Percentiles rank a stretch among this genome's conserved stretches.
These are phyloP conservation scores for Boletus bicolor DNA, from an alignment of 768 basidiomycete species.

Conservation along the genomic window DNA sequence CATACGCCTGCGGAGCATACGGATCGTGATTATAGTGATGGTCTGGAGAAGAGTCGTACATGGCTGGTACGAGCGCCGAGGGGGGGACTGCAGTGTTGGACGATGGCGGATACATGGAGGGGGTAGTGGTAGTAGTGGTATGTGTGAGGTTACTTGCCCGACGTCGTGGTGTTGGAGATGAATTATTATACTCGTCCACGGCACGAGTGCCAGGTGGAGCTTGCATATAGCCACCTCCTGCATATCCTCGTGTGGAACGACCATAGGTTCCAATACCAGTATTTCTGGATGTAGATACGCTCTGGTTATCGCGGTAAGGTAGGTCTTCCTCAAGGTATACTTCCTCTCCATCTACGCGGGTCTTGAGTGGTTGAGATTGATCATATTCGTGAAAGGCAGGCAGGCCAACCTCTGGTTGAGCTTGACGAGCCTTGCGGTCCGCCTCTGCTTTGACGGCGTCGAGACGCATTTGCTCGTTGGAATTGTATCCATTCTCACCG, in stretches of 20 bases:
- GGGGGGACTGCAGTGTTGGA: conserved; percentile 23
- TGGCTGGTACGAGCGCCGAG: conserved; percentile 5
- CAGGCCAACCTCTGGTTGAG: conserved; percentile 59
- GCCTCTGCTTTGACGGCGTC: conserved; percentile 86
- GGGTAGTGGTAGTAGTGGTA: conserved; percentile 40
- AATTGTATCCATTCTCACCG: conserved; percentile 36
- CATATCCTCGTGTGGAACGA: conserved; percentile 34
- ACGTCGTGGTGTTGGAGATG: conserved; percentile 39
- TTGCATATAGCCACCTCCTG: conserved; percentile 62
- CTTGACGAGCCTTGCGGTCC: conserved; percentile 72
- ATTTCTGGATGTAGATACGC: conserved; percentile 21
- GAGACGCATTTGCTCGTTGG: conserved; percentile 62
- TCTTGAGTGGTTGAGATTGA: conserved; percentile 59
- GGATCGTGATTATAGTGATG: conserved; percentile 28
- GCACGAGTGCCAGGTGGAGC: conserved; percentile 64
- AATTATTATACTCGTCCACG: conserved; percentile 70
- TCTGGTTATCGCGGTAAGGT: conserved; percentile 32
- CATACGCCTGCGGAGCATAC: conserved; percentile 39
- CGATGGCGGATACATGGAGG: conserved; percentile 35
- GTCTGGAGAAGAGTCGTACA: conserved; percentile 21
- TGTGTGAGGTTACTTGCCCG: conserved; percentile 40
- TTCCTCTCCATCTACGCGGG: conserved; percentile 53
- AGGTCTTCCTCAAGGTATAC: conserved; percentile 52
- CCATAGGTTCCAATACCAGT: conserved; percentile 30
- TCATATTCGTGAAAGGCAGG: conserved; percentile 73